Conservation (phyloP, 208 protist genomes). For the Trypanosoma scelopori region DNA sequence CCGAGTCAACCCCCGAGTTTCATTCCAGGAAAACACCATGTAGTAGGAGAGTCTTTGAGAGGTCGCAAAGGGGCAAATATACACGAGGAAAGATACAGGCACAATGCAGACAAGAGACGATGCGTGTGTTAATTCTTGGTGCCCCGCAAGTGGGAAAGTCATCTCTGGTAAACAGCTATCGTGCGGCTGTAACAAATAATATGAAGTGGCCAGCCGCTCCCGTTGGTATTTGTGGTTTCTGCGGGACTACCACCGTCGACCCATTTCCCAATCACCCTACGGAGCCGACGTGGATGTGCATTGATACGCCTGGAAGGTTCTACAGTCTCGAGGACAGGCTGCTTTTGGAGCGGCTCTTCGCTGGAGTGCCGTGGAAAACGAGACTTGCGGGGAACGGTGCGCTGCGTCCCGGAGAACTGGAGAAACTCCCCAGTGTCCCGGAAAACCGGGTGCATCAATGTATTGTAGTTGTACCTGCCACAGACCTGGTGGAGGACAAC, state of each 20-base stretch:
- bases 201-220: conserved; percentile 72
- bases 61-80: background rate
- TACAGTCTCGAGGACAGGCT: conserved; percentile 40
- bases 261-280: conserved; percentile 67
- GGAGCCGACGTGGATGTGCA: conserved; percentile 69
- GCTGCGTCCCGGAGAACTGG: conserved; percentile 33
- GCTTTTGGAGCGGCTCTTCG: conserved; percentile 50
- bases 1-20: conserved; percentile 14
- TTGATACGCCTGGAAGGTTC: conserved; percentile 78
- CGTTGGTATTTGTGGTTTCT: conserved; percentile 76
- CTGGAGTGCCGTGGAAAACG: conserved; percentile 74
- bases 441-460: conserved; percentile 70
- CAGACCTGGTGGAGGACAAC: conserved; percentile 66
- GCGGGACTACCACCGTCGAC: conserved; percentile 72
- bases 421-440: conserved; percentile 37
- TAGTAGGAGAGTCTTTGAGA: background rate
- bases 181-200: conserved; percentile 54
- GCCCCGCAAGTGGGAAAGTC: conserved; percentile 81
- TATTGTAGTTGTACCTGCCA: conserved; percentile 72
- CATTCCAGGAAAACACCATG: background rate
- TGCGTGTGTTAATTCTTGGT: conserved; percentile 80
- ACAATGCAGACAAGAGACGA: conserved; percentile 21
- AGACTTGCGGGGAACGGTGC: conserved; percentile 46
- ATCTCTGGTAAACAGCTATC: conserved; percentile 75
- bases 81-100: background rate